Base-by-base conservation (phyloP, 441 rosid species). In the Pelargonium cotyledonis region DNA sequence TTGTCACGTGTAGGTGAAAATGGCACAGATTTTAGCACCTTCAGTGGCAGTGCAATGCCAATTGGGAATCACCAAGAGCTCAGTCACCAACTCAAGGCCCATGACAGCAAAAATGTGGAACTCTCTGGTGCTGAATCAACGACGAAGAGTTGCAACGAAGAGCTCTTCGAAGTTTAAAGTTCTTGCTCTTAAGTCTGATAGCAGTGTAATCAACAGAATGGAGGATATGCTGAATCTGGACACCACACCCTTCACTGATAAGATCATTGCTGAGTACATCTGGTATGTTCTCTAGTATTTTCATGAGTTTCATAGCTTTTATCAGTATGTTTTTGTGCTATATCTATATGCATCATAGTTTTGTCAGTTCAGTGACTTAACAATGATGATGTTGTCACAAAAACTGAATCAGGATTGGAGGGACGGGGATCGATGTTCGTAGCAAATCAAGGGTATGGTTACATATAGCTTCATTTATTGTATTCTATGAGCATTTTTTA, bases 1-100 rank as follows among this genome's bases (percentile, higher is more conserved):
- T 35, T 35, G 40, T 35, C 40, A 35, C 5, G 40, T 47, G 53
- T 14, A 47, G 53, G 53, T 14, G 53, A 80, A 80, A 77, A 91
- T 94, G 99, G 94, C 96, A 1, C 97, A 91, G 82, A 82, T 94
- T 72, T 77, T 89, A 77, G 91, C 95, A 73, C 92, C 95, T 35
- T 35, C 40, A 35, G 40, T 35, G 40, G 40, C 40, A 51, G 72
- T 80, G 61, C 88, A 88, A 82, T 89, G 93, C 82, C 96, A 88
- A 80, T 83, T 91, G 86, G 81, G 89, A 73, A 63, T 86, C 55
- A 75, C 89, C 5, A 94, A 84, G 83, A 79, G 68, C 84, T 80
- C 90, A 10, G 38, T 31, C 38, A 68, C 68, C 41, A 68, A 47
- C 44, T 72, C 82, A n/a, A 77, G 84, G 63, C 85, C 86, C 76